A percentile compares a stretch with the other conserved stretches of the same genome.
These are phyloP conservation scores for Thermothelomyces thermophilus DNA, from an alignment of 2,329 filamentous ascomycete species.

Conservation along the genomic window DNA sequence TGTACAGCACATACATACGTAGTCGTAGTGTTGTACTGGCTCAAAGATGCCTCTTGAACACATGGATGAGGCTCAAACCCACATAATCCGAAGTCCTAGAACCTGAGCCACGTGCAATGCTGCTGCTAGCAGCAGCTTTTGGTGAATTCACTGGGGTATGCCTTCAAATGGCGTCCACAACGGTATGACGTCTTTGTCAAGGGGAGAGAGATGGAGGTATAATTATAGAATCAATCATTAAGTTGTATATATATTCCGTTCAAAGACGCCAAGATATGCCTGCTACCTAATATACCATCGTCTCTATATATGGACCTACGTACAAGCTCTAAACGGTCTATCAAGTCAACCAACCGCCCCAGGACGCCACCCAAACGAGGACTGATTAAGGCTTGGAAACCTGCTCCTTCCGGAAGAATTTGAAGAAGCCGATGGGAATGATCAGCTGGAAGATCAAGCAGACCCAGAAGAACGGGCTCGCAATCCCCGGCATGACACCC, in stretches of 20 bases:
- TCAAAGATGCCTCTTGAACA: not conserved
- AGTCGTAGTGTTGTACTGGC: not conserved
- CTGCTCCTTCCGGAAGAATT: slow-evolving; percentile 53
- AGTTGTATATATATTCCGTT: no score
- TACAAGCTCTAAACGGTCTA: not conserved
- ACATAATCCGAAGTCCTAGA: not conserved
- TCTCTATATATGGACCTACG: not conserved
- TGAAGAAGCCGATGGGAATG: slow-evolving; percentile 51
- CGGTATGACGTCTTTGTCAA: no score
- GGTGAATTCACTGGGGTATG: no score
- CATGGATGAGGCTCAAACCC: not conserved
- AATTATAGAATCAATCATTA: no score
- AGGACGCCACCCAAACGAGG: not conserved
- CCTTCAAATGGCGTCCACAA: no score
- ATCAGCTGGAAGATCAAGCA: slow-evolving; percentile 50
- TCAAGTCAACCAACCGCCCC: not conserved
- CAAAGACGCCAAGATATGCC: no score
- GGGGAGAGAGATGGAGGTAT: no score
- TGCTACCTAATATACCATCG: not conserved
- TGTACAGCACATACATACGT: no score
- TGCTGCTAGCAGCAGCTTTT: no score
- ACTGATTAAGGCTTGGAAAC: slow-evolving; percentile 46
- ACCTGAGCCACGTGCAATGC: no score
- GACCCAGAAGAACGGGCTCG: slow-evolving; percentile 54
- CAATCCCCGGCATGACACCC: slow-evolving; percentile 39